These are phyloP conservation scores for Plectosphaerella sp. DNA, from an alignment of 2,329 filamentous ascomycete species.

Conservation along the genomic window DNA sequence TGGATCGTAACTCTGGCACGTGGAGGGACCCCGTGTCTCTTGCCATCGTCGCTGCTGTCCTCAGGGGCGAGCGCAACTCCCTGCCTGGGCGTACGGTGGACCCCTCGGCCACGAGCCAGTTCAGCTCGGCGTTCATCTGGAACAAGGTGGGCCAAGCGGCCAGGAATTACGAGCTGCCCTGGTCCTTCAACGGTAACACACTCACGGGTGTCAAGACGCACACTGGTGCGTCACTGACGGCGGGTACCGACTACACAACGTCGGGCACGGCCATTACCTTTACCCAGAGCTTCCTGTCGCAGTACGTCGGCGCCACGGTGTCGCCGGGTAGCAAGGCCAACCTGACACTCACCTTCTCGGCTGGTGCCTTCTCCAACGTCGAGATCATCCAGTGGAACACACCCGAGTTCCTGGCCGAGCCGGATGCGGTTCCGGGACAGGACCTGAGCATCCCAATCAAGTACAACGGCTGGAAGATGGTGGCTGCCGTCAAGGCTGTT, in stretches of 20 bases:
- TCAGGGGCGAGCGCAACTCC: conserved; percentile 36
- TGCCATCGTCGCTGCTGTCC: conserved; percentile 41
- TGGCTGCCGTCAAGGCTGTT: conserved; percentile 47
- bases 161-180: conserved; percentile 37
- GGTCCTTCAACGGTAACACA: conserved; percentile 50
- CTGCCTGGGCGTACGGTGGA: conserved; percentile 50
- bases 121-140: conserved; percentile 50
- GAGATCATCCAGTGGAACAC: conserved; percentile 49
- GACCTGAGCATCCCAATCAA: conserved; percentile 45
- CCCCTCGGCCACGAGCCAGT: conserved; percentile 35
- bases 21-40: conserved; percentile 48
- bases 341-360: conserved; percentile 47
- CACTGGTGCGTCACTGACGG: conserved; percentile 21
- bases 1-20: conserved; percentile 40
- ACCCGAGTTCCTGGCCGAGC: conserved; percentile 28
- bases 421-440: conserved; percentile 15
- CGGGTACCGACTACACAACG: conserved; percentile 42
- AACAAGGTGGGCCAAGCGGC: conserved; percentile 42
- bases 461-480: conserved; percentile 41
- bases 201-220: conserved; percentile 31
- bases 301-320: conserved; percentile 33
- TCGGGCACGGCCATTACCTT: conserved; percentile 40
- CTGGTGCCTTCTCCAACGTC: conserved; percentile 40
- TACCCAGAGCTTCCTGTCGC: conserved; percentile 37
- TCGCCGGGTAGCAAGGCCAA: conserved; percentile 42